phyloP scores from a whole-genome alignment of 257 asterid genomes.

The Penstemon newberryi region DNA sequence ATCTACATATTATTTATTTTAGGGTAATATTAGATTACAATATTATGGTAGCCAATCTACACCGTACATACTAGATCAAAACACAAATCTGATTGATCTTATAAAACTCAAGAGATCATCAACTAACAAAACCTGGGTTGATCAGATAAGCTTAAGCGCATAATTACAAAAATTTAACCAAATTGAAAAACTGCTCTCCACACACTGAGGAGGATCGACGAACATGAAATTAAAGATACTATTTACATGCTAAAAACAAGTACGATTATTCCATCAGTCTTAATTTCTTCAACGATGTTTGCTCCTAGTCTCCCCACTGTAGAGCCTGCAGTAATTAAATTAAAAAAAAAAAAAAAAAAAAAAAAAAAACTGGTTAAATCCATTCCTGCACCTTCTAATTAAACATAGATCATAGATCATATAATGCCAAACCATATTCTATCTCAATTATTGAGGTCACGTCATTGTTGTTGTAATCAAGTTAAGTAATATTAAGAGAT shows the following conservation, averaged over 20 bases:
- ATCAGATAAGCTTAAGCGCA: background rate
- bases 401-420: too few species aligned
- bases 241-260: conserved; percentile 36
- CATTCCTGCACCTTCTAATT: too few species aligned
- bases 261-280: conserved; percentile 38
- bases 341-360: too few species aligned
- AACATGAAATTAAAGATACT: conserved; percentile 6
- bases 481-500: too few species aligned
- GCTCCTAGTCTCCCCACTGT: conserved; percentile 72
- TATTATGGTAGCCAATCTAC: background rate
- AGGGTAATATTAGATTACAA: background rate
- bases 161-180: background rate
- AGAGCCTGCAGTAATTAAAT: conserved; percentile 54
- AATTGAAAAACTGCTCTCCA: background rate
- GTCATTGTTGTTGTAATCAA: too few species aligned
- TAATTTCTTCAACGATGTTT: too few species aligned
- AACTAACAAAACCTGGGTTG: background rate
- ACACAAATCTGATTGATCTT: background rate
- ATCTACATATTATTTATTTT: conserved; percentile 23
- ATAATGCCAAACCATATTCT: too few species aligned
- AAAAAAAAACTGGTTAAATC: too few species aligned
- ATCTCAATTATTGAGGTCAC: too few species aligned
- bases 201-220: background rate
- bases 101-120: background rate
- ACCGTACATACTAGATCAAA: conserved; percentile 18